Percentiles rank a stretch among this genome's conserved stretches.
Conservation (phyloP, 139 green algal genomes). For the Picochlorum sp. region DNA sequence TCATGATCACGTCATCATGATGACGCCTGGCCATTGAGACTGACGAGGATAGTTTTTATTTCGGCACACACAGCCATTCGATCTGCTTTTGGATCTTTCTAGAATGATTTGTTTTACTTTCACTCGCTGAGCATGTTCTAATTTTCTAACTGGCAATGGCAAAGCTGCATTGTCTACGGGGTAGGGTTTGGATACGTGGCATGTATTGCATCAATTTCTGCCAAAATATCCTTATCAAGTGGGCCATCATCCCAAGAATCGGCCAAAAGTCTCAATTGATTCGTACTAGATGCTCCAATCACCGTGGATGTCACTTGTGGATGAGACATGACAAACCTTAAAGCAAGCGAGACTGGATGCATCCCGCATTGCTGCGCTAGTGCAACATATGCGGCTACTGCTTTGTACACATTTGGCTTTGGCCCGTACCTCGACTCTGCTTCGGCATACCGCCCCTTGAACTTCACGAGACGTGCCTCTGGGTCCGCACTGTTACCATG, state of each 20-base stretch:
- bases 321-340: constrained; percentile 55
- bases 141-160: neutral
- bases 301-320: constrained; percentile 49
- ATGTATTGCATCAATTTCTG: constrained; percentile 21
- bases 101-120: no score
- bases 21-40: no score
- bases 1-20: no score
- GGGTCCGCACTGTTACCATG: constrained; percentile 4
- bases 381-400: constrained; percentile 46
- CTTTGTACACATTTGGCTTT: constrained; percentile 50
- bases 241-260: constrained; percentile 17
- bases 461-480: constrained; percentile 56
- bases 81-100: no score
- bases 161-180: constrained; percentile 8
- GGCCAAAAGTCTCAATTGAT: constrained; percentile 57
- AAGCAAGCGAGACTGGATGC: constrained; percentile 44
- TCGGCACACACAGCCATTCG: no score
- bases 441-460: constrained; percentile 71
- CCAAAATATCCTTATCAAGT: constrained; percentile 1
- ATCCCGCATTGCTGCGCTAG: constrained; percentile 53
- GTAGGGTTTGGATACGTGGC: constrained; percentile 22
- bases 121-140: neutral
- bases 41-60: no score
- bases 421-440: constrained; percentile 68
- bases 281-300: constrained; percentile 39